Percentiles rank a stretch among this genome's conserved stretches.
Evolutionary conservation across 2,329 filamentous ascomycete genomes (phyloP).

Genomic region (Colletotrichum paranaense): DNA sequence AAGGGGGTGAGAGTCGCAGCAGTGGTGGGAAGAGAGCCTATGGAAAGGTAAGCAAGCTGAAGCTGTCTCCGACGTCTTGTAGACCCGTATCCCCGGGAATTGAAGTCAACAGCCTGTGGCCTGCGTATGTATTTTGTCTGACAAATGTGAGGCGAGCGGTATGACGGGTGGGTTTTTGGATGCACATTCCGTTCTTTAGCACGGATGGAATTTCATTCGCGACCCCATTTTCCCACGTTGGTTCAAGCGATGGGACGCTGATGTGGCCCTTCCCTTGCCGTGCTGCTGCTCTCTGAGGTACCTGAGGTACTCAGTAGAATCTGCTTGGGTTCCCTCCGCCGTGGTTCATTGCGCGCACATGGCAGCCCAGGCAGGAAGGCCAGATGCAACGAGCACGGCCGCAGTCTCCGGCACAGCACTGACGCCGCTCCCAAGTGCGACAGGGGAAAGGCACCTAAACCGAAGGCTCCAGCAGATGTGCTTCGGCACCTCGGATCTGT

Average conservation of each 20-base stretch:
- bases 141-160: conserved; percentile 1
- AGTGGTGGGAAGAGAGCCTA: neutral
- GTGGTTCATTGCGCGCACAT: conserved; percentile 15
- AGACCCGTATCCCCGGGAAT: neutral
- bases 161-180: conserved; percentile 19
- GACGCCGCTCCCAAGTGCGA: conserved; percentile 11
- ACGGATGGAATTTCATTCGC: conserved; percentile 10
- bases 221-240: conserved; percentile 6
- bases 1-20: neutral
- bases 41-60: neutral
- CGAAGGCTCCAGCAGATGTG: neutral
- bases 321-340: neutral
- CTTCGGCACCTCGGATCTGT: neutral
- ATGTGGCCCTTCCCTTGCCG: conserved; percentile 19
- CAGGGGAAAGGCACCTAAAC: neutral
- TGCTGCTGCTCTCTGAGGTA: neutral
- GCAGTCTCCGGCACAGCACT: conserved; percentile 27
- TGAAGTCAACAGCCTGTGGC: neutral
- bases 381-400: conserved; percentile 19
- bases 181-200: conserved; percentile 25
- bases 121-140: neutral
- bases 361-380: conserved; percentile 16
- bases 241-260: conserved; percentile 18
- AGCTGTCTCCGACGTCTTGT: neutral
- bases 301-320: neutral